These are phyloP conservation scores for Ustulina deusta DNA, from an alignment of 2,329 filamentous ascomycete genomes.

Conservation along the genomic window DNA sequence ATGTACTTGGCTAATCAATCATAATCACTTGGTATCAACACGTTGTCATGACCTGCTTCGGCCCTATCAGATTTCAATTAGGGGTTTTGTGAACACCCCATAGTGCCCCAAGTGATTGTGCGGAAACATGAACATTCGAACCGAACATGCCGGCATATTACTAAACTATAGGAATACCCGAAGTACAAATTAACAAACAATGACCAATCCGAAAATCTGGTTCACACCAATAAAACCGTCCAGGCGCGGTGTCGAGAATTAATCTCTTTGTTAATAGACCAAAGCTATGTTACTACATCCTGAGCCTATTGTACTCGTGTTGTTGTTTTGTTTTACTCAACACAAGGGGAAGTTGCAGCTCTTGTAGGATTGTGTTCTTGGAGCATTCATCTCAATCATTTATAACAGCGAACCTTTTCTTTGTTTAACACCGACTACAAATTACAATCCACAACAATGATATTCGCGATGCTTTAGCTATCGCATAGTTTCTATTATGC, in stretches of 20 bases:
- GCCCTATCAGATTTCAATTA: too few relatives aligned
- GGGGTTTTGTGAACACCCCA: too few relatives aligned
- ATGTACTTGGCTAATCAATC: too few relatives aligned
- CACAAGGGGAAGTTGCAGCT: not conserved
- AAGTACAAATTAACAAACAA: not conserved
- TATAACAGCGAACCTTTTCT: not conserved
- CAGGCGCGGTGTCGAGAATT: not conserved
- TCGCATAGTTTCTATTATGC: not conserved
- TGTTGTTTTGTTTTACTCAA: not conserved
- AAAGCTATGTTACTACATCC: not conserved
- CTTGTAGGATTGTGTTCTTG: not conserved
- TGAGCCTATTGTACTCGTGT: not conserved
- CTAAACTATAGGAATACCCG: too few relatives aligned
- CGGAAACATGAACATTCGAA: too few relatives aligned
- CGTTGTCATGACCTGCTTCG: too few relatives aligned
- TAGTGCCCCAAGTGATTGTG: too few relatives aligned
- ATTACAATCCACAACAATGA: not conserved
- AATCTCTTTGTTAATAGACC: not conserved
- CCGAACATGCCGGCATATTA: too few relatives aligned
- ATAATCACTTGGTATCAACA: too few relatives aligned
- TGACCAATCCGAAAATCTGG: not conserved
- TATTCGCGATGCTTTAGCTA: not conserved
- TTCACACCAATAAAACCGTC: not conserved
- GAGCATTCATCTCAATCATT: not conserved
- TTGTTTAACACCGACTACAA: not conserved